phyloP scores from a whole-genome alignment of 495 filamentous ascomycete species.

The Lepidopterella palustris region DNA sequence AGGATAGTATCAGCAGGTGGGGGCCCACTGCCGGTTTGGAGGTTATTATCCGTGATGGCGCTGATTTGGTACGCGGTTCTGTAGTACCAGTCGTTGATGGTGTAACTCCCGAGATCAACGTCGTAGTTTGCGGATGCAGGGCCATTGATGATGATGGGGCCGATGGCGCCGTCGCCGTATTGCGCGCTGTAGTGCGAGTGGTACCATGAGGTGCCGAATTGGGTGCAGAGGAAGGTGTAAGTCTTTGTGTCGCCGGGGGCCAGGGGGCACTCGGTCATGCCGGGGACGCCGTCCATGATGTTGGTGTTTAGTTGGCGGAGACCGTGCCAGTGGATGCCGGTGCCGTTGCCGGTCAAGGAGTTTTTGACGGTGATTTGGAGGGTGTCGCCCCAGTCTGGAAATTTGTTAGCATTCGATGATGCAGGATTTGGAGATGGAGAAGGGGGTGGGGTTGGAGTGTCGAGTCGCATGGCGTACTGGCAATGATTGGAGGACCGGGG shows the following conservation, averaged over 20 bases:
- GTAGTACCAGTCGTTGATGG: constrained; percentile 37
- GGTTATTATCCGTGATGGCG: constrained; percentile 8
- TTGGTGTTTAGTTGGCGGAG: constrained; percentile 31
- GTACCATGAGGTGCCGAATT: constrained; percentile 38
- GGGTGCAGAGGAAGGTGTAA: constrained; percentile 34
- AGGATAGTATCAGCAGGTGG: constrained; percentile 34
- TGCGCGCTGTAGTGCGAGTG: constrained; percentile 35
- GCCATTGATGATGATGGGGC: constrained; percentile 35
- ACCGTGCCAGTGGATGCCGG: constrained; percentile 37
- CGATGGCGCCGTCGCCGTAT: constrained; percentile 37
- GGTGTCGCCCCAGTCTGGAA: constrained; percentile 35
- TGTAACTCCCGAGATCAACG: constrained; percentile 32
- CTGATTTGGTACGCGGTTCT: constrained; percentile 22
- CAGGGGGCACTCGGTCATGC: constrained; percentile 38
- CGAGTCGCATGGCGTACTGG: constrained; percentile 24
- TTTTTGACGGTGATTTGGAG: constrained; percentile 34
- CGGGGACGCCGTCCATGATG: constrained; percentile 33
- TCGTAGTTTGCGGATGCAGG: constrained; percentile 38
- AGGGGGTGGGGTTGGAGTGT: no score
- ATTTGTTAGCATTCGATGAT: not conserved
- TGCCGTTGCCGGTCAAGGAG: constrained; percentile 31
- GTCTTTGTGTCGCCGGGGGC: constrained; percentile 34
- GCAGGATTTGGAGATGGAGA: not conserved
- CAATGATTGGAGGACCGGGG: constrained; percentile 32
- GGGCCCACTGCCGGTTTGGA: constrained; percentile 14